Percentiles rank a stretch among this genome's conserved stretches.
phyloP scores from a whole-genome alignment of 1,284 basidiomycete species.

The Serendipita sp. region DNA sequence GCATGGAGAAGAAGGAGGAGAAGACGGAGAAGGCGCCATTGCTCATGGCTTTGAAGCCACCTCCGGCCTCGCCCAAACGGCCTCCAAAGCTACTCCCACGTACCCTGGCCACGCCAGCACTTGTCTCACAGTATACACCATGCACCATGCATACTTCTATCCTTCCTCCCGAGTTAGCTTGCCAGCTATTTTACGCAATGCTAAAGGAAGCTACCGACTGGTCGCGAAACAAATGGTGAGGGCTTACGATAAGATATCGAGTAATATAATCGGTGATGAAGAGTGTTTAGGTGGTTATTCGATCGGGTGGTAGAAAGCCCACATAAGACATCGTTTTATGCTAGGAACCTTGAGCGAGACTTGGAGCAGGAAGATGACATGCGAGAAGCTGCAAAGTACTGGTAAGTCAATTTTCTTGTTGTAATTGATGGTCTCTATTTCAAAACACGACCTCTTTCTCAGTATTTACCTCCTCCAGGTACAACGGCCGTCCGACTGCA shows the following conservation, averaged over 20 bases:
- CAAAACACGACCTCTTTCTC: conserved; percentile 9
- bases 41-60: conserved; percentile 44
- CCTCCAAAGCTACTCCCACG: conserved; percentile 37
- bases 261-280: not conserved
- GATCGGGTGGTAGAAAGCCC: conserved; percentile 71
- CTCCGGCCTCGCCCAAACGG: conserved; percentile 27
- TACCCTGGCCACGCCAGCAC: conserved; percentile 36
- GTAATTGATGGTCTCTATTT: not conserved
- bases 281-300: conserved; percentile 40
- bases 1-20: not conserved
- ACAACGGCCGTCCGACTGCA: conserved; percentile 53
- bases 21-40: conserved; percentile 16
- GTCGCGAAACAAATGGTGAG: conserved; percentile 58
- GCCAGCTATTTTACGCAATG: conserved; percentile 55
- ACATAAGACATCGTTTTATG: conserved; percentile 69
- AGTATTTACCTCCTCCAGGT: conserved; percentile 34
- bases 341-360: conserved; percentile 26
- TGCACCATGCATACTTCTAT: conserved; percentile 60
- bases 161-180: conserved; percentile 58
- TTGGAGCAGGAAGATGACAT: conserved; percentile 27
- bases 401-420: conserved; percentile 28
- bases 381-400: conserved; percentile 53
- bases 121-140: conserved; percentile 57
- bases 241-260: not conserved
- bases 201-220: conserved; percentile 32